Evolutionary conservation across 768 basidiomycete species (phyloP).

Genomic region (Russula lepida): DNA sequence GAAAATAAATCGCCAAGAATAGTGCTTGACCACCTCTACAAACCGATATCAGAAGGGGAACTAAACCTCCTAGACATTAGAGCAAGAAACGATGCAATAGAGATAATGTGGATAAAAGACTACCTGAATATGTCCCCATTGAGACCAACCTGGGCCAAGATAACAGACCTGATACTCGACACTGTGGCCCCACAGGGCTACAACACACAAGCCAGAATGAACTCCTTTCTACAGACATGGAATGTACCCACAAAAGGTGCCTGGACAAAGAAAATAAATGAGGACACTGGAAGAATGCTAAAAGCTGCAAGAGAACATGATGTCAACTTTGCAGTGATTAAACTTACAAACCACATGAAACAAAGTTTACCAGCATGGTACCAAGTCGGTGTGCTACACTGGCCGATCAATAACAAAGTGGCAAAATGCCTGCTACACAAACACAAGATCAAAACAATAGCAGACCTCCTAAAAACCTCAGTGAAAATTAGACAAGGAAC

Average conservation of each 20-base stretch:
- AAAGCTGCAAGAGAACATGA: neutral
- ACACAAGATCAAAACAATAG: neutral
- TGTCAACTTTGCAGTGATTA: neutral
- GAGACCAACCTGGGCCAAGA: conserved; percentile 16
- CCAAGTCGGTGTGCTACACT: neutral
- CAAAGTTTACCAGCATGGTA: conserved; percentile 14
- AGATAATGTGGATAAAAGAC: conserved; percentile 11
- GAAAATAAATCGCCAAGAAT: conserved; percentile 6
- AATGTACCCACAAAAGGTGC: neutral
- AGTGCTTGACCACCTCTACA: neutral
- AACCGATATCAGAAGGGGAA: neutral
- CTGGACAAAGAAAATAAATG: neutral
- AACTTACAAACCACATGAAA: neutral
- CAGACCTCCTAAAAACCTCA: neutral
- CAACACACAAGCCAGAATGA: neutral
- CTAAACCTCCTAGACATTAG: conserved; percentile 10
- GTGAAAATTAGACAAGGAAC: neutral
- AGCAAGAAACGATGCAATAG: conserved; percentile 13
- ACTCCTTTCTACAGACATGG: conserved; percentile 18
- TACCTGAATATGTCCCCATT: conserved; percentile 8
- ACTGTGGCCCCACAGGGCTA: neutral
- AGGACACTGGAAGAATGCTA: conserved; percentile 1
- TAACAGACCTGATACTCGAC: neutral
- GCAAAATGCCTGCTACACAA: neutral
- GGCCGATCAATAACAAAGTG: neutral